Evolutionary conservation across 2,329 filamentous ascomycete species (phyloP).

Genomic region (Simplicillium sp.): DNA sequence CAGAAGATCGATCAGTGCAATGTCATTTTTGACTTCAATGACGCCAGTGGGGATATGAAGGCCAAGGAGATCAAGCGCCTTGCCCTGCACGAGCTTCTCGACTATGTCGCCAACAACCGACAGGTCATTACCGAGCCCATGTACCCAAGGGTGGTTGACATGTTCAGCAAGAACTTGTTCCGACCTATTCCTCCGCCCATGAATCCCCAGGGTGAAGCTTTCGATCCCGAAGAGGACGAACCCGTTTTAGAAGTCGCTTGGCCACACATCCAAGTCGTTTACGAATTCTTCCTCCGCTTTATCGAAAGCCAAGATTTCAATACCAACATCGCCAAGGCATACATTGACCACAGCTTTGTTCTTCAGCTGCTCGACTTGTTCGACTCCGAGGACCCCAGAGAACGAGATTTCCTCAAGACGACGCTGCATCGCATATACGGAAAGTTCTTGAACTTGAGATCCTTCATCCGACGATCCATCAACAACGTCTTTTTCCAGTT

Average conservation of each 20-base stretch:
- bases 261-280: slow-evolving; percentile 98
- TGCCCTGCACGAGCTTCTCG: slow-evolving; percentile 87
- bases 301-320: slow-evolving; percentile 99
- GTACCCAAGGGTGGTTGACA: slow-evolving; percentile 97
- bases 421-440: slow-evolving; percentile 97
- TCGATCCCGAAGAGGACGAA: slow-evolving; percentile 97
- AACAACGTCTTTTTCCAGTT: slow-evolving; percentile 99
- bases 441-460: slow-evolving; percentile 95
- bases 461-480: slow-evolving; percentile 95
- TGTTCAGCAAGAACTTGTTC: slow-evolving; percentile 99
- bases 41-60: slow-evolving; percentile 97
- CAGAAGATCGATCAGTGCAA: slow-evolving; percentile 99
- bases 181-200: slow-evolving; percentile 93
- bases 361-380: slow-evolving; percentile 95
- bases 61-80: slow-evolving; percentile 98
- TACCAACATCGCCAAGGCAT: slow-evolving; percentile 97
- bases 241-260: slow-evolving; percentile 96
- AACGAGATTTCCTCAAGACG: slow-evolving; percentile 96
- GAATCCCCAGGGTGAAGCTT: slow-evolving; percentile 95
- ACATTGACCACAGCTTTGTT: slow-evolving; percentile 97
- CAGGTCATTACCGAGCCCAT: slow-evolving; percentile 98
- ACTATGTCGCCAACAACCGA: slow-evolving; percentile 97
- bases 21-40: slow-evolving; percentile 99
- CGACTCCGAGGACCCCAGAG: slow-evolving; percentile 93
- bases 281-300: slow-evolving; percentile 97